These are phyloP conservation scores for Exophiala calicioides DNA, from an alignment of 2,329 filamentous ascomycete species.

Conservation along the genomic window DNA sequence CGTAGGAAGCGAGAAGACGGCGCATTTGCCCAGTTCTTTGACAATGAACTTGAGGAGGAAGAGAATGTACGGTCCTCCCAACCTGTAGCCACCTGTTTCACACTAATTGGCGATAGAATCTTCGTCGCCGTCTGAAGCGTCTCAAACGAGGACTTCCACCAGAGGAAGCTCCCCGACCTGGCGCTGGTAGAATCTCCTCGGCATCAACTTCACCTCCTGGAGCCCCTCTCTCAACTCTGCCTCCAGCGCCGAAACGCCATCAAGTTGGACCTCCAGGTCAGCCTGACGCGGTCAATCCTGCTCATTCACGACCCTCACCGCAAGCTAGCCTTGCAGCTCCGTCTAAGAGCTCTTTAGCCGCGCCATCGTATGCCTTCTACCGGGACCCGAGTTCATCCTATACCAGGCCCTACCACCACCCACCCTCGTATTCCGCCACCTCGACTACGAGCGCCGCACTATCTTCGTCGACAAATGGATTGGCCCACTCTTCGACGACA, in stretches of 20 bases:
- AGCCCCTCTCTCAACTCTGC: conserved; percentile 27
- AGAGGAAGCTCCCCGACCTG: conserved; percentile 24
- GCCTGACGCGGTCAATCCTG: conserved; percentile 20
- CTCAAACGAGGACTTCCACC: conserved; percentile 31
- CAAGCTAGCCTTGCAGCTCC: conserved; percentile 12
- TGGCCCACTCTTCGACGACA: conserved; percentile 8
- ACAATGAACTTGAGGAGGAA: conserved; percentile 30
- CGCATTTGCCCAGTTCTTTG: conserved; percentile 28
- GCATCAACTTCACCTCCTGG: conserved; percentile 29
- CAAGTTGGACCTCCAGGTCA: conserved; percentile 30
- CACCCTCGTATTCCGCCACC: conserved; percentile 19
- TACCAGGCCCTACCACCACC: conserved; percentile 19
- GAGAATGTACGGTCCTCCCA: conserved; percentile 24
- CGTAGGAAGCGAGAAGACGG: conserved; percentile 29
- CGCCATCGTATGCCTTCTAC: conserved; percentile 24
- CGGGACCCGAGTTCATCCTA: conserved; percentile 17
- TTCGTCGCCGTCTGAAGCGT: conserved; percentile 30
- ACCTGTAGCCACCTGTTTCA: neutral
- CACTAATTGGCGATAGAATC: conserved; percentile 20
- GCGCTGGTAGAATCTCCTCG: conserved; percentile 19
- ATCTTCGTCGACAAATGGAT: conserved; percentile 13
- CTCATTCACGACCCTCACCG: conserved; percentile 21
- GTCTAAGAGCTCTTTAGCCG: conserved; percentile 9
- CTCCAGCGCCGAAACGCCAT: conserved; percentile 31
- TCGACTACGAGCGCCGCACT: conserved; percentile 11